These are phyloP conservation scores for Fraxinus floribunda DNA, from an alignment of 305 asterid genomes.

Conservation along the genomic window DNA sequence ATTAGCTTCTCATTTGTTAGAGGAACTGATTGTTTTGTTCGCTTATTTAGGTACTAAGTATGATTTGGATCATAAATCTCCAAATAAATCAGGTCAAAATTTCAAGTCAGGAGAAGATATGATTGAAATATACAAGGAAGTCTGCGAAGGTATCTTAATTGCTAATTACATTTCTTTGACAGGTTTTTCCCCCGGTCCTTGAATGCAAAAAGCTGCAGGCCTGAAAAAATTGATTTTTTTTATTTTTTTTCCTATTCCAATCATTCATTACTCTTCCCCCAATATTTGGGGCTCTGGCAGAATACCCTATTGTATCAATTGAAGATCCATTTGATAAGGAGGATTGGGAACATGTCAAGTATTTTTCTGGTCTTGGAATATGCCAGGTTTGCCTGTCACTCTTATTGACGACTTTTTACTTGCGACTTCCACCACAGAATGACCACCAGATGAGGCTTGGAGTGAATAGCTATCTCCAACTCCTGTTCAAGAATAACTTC, in stretches of 20 bases:
- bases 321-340: conserved; percentile 99
- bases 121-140: conserved; percentile 82
- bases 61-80: conserved; percentile 81
- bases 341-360: conserved; percentile 94
- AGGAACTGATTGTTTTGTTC: conserved; percentile 24
- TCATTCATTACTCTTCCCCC: conserved; percentile 11
- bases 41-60: conserved; percentile 82
- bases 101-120: conserved; percentile 94
- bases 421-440: neutral
- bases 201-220: neutral
- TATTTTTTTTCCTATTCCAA: neutral
- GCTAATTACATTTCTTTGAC: conserved; percentile 5
- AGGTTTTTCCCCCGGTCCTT: neutral
- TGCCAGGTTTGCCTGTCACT: conserved; percentile 74
- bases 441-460: neutral
- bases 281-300: conserved; percentile 42
- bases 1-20: conserved; percentile 19
- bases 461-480: neutral
- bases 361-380: conserved; percentile 63
- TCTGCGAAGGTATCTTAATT: conserved; percentile 66
- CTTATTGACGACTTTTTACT: conserved; percentile 19
- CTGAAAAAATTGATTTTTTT: neutral
- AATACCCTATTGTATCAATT: conserved; percentile 83
- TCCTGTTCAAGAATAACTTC: neutral
- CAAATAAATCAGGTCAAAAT: conserved; percentile 82